Evolutionary conservation across 495 filamentous ascomycete genomes (phyloP).

Genomic region (Halenospora varia): DNA sequence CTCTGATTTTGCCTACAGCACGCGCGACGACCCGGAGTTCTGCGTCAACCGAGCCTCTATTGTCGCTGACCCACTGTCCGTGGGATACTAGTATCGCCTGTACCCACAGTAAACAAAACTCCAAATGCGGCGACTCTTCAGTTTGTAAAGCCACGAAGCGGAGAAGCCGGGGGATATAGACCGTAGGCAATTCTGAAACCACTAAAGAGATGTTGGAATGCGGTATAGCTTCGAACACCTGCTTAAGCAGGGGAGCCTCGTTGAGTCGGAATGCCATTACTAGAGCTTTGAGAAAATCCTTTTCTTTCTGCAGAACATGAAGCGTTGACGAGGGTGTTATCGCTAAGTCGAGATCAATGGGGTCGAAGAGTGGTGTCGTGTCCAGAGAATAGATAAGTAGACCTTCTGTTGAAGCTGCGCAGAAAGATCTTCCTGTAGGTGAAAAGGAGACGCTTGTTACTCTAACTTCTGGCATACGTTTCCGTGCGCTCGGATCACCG

Average conservation of each 20-base stretch:
- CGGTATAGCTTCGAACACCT: slow-evolving; percentile 82
- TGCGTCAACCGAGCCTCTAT: slow-evolving; percentile 67
- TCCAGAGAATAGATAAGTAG: slow-evolving; percentile 90
- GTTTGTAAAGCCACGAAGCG: slow-evolving; percentile 81
- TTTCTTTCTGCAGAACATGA: slow-evolving; percentile 64
- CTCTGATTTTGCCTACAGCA: slow-evolving; percentile 71
- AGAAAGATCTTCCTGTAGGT: slow-evolving; percentile 84
- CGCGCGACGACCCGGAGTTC: slow-evolving; percentile 78
- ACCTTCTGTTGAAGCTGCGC: slow-evolving; percentile 91
- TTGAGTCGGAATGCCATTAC: slow-evolving; percentile 97
- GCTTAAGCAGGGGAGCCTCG: slow-evolving; percentile 67
- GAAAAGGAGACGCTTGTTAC: slow-evolving; percentile 83
- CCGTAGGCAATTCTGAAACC: slow-evolving; percentile 70
- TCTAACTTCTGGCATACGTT: slow-evolving; percentile 75
- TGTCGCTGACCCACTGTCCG: slow-evolving; percentile 77
- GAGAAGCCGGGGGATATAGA: slow-evolving; percentile 80
- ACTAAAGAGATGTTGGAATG: slow-evolving; percentile 70
- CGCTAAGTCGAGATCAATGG: slow-evolving; percentile 90
- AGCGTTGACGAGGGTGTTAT: slow-evolving; percentile 83
- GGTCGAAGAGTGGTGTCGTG: slow-evolving; percentile 77
- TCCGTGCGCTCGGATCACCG: slow-evolving; percentile 76
- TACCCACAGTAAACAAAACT: slow-evolving; percentile 92
- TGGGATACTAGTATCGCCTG: slow-evolving; percentile 78
- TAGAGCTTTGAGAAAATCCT: slow-evolving; percentile 83
- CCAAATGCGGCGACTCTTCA: slow-evolving; percentile 88